Base-by-base conservation (phyloP, 495 filamentous ascomycete genomes). In the Penicillium desertorum region DNA sequence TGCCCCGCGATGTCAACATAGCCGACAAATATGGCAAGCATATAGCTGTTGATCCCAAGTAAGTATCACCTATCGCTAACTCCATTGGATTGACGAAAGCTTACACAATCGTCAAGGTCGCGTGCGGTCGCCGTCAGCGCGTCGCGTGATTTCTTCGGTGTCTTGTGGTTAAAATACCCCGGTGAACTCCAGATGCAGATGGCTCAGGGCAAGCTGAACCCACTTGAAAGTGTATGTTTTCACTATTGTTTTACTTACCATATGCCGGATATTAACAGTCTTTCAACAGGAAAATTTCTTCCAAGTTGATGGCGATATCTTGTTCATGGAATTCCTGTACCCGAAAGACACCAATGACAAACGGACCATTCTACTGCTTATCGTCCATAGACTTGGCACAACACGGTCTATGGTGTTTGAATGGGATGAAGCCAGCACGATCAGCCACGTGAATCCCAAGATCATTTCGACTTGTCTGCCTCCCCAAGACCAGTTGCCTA, bases 261-360 rank as follows among this genome's bases (percentile, higher is more conserved):
- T 41, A 27, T 50, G 47, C 41, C 29, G 0, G 23, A 39, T 42
- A 16, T 25, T 54, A 29, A 22, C 45, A 19, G 7, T 36, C 19
- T 42, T 41, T 22, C 4, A 19, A 45, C 34, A 83, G 70, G 80
- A 86, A 62, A 78, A 79, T 43, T 76, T 82, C 22, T 79, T 88
- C 32, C 67, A 78, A 41, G 73, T 92, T 12, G 80, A 85, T 22
- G 92, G 93, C 1, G 77, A 85, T 14, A 91, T 98, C 34, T 73
- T 92, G 54, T 88, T 91, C 62, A 87, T 96, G 75, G 88, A 92
- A 30, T 98, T 98, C 58, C 81, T 98, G 6, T 84, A 90, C 56
- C 88, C 92, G 5, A 79, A 79, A 5, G 64, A 80, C 10, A 63
- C 66, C 20, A 82, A 86, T 56, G 83, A 88, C 49, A 71, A 80